These are phyloP conservation scores for Microcera coccophila DNA, from an alignment of 2,329 filamentous ascomycete species.

Conservation along the genomic window DNA sequence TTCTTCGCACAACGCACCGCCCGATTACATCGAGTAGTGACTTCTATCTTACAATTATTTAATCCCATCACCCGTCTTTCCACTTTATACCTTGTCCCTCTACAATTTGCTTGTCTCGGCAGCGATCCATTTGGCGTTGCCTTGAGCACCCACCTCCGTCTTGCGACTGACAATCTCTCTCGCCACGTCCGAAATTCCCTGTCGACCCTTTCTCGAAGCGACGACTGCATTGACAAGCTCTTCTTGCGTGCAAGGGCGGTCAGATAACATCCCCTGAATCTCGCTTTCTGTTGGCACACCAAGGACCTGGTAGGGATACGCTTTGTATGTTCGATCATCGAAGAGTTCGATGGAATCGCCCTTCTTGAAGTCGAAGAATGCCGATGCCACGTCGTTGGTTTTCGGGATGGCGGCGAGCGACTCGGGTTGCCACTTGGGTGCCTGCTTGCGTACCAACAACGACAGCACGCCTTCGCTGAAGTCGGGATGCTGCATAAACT, in stretches of 20 bases:
- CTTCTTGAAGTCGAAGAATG: constrained; percentile 62
- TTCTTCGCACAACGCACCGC: constrained; percentile 25
- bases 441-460: constrained; percentile 66
- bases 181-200: constrained; percentile 66
- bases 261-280: constrained; percentile 44
- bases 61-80: constrained; percentile 9
- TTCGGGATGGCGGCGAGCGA: constrained; percentile 62
- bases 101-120: constrained; percentile 35
- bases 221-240: constrained; percentile 64
- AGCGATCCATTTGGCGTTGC: constrained; percentile 39
- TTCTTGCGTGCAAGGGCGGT: constrained; percentile 40
- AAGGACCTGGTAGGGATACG: constrained; percentile 70
- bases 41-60: constrained; percentile 27
- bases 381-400: constrained; percentile 52
- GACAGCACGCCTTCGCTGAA: constrained; percentile 90
- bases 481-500: constrained; percentile 89
- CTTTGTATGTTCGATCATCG: constrained; percentile 57
- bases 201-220: constrained; percentile 56
- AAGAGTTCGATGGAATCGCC: constrained; percentile 55
- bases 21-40: constrained; percentile 13
- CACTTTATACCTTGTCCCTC: constrained; percentile 9
- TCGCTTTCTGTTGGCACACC: constrained; percentile 71
- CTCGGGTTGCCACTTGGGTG: constrained; percentile 72
- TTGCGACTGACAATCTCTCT: constrained; percentile 64
- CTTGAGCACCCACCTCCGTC: constrained; percentile 46